Evolutionary conservation across 2,329 filamentous ascomycete genomes (phyloP).

Genomic region (Capronia americana): DNA sequence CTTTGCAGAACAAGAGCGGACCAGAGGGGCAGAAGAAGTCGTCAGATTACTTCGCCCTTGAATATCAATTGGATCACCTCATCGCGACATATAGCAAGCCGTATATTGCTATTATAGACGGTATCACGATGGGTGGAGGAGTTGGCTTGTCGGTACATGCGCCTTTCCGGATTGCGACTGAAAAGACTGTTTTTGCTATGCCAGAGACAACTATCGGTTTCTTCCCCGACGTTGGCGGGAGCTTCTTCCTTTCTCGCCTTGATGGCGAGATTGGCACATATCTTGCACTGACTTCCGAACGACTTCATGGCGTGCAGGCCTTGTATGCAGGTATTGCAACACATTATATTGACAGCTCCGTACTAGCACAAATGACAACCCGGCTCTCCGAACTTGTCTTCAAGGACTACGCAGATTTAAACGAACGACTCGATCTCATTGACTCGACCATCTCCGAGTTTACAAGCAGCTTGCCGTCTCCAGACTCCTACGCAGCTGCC

Average conservation of each 20-base stretch:
- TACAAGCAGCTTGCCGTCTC: slow-evolving; percentile 75
- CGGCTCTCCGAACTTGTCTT: slow-evolving; percentile 90
- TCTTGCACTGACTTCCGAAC: slow-evolving; percentile 87
- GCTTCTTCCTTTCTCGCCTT: slow-evolving; percentile 92
- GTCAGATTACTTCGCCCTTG: slow-evolving; percentile 84
- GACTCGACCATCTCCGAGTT: slow-evolving; percentile 92
- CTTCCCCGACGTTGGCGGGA: slow-evolving; percentile 96
- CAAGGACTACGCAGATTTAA: slow-evolving; percentile 71
- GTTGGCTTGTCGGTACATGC: slow-evolving; percentile 94
- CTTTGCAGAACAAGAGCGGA: slow-evolving; percentile 72
- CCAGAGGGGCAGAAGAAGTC: slow-evolving; percentile 75
- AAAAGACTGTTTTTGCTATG: slow-evolving; percentile 96
- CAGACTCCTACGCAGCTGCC: slow-evolving; percentile 61
- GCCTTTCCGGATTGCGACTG: slow-evolving; percentile 94
- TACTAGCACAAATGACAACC: slow-evolving; percentile 78
- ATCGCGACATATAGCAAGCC: slow-evolving; percentile 94
- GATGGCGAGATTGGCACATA: slow-evolving; percentile 88
- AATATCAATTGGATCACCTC: slow-evolving; percentile 95
- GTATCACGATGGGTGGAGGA: slow-evolving; percentile 97
- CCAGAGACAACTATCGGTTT: slow-evolving; percentile 98
- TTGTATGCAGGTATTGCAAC: slow-evolving; percentile 93
- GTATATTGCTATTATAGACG: slow-evolving; percentile 94
- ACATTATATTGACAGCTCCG: slow-evolving; percentile 93
- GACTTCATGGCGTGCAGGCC: slow-evolving; percentile 79
- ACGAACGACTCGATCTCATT: slow-evolving; percentile 72